Conservation (phyloP, 2,329 filamentous ascomycete genomes). For the Colletotrichum phormii region DNA sequence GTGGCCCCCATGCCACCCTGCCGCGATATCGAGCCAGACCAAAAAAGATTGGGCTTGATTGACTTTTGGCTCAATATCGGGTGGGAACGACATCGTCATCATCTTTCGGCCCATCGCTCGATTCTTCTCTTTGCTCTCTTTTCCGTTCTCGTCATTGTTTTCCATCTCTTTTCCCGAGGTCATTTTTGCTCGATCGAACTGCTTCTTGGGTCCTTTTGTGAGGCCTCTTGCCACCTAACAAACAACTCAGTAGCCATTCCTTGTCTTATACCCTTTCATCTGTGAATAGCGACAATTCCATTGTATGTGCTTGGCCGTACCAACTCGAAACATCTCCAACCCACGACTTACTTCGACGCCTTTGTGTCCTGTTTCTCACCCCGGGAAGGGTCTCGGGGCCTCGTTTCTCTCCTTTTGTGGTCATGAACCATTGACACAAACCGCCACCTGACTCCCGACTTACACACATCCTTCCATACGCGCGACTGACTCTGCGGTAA, state of each 20-base stretch:
- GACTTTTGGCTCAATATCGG: constrained; percentile 8
- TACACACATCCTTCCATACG: constrained; percentile 12
- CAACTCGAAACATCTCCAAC: constrained; percentile 23
- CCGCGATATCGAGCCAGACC: constrained; percentile 7
- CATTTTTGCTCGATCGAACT: constrained; percentile 22
- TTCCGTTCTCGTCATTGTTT: neutral
- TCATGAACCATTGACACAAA: constrained; percentile 12
- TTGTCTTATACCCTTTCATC: constrained; percentile 8
- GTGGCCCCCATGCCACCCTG: constrained; percentile 28
- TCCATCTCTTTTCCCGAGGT: constrained; percentile 15
- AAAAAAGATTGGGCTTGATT: constrained; percentile 27
- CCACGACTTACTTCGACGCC: constrained; percentile 30
- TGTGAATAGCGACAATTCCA: constrained; percentile 29
- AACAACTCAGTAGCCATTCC: constrained; percentile 6
- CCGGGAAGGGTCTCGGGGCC: neutral
- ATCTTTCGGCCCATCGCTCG: constrained; percentile 29
- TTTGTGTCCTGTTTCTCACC: constrained; percentile 18
- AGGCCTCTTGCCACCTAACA: constrained; percentile 10
- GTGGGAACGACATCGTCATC: constrained; percentile 37
- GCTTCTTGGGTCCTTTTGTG: constrained; percentile 22
- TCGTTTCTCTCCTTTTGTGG: neutral
- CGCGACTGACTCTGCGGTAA: constrained; percentile 21
- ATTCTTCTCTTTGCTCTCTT: constrained; percentile 7
- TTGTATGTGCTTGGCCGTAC: constrained; percentile 12
- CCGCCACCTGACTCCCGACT: constrained; percentile 16